phyloP scores from a whole-genome alignment of 148 eudicot species.

The Vaccinium myrtillus region DNA sequence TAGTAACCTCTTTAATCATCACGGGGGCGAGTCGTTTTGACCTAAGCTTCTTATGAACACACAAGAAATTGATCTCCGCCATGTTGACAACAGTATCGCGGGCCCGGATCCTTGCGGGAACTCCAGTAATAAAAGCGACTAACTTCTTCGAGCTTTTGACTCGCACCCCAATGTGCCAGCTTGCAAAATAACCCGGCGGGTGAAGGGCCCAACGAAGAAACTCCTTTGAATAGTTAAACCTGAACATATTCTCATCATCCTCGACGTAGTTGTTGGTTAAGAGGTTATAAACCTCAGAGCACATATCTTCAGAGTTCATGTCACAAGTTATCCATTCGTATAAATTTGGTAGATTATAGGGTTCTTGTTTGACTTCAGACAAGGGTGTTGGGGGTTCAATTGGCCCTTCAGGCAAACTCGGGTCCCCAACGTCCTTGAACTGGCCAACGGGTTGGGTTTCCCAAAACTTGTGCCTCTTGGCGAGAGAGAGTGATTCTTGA shows the following conservation, averaged over 20 bases:
- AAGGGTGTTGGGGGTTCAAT: constrained; percentile 62
- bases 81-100: constrained; percentile 57
- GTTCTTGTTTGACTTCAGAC: constrained; percentile 67
- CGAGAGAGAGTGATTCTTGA: constrained; percentile 59
- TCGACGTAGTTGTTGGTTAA: constrained; percentile 79
- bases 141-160: constrained; percentile 74
- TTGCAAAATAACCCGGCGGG: constrained; percentile 69
- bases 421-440: constrained; percentile 58
- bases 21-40: constrained; percentile 88
- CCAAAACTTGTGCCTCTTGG: constrained; percentile 69
- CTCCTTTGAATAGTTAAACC: constrained; percentile 83
- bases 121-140: constrained; percentile 80
- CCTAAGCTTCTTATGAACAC: constrained; percentile 87
- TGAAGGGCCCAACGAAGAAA: constrained; percentile 85
- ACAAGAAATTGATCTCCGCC: constrained; percentile 84
- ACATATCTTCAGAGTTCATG: constrained; percentile 67
- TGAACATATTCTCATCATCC: constrained; percentile 92
- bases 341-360: constrained; percentile 60
- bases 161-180: constrained; percentile 91
- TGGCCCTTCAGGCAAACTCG: constrained; percentile 63
- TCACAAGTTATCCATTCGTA: constrained; percentile 95
- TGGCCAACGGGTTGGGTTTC: constrained; percentile 81
- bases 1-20: constrained; percentile 92
- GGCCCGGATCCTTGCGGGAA: constrained; percentile 76
- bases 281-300: constrained; percentile 71